Evolutionary conservation across 2,329 filamentous ascomycete genomes (phyloP), one percentile per base, ranked within the genome.

Genomic region (Thermothelomyces thermophilus): DNA sequence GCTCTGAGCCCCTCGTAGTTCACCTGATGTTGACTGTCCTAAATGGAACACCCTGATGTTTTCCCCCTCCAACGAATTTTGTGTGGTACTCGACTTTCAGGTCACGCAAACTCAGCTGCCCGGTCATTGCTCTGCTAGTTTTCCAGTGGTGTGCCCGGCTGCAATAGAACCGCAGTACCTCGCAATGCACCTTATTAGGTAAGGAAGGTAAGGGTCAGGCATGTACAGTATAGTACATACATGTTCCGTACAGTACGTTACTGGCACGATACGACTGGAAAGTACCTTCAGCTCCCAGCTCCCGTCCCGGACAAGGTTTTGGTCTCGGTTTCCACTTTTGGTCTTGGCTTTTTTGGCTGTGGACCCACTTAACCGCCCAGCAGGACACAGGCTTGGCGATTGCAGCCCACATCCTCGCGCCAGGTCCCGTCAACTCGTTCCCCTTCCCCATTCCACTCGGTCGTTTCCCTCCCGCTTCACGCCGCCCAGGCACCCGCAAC

Each of bases 351-450:
- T 35, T n/a, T 43, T 39, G 46, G 33, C 14, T 41, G 17, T 22
- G 41, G 47, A 39, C 47, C 47, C 47, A 50, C 47, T 50, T 48
- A 50, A 50, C 47, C 47, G 47, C 47, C 47, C 47, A 50, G 47
- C 46, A 30, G 20, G 4, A n/a, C 44, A 31, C 28, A 19, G 16
- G 24, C 40, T 40, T 39, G 40, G 34, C 41, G 47, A 39, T 40
- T 44, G 46, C 39, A 37, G 31, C 46, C 46, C 36, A 43, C 39
- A 42, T 49, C 40, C 46, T 43, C 40, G 33, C 33, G 39, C 41
- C 46, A 42, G 37, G 40, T 50, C 47, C 47, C 47, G 39, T 41
- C 33, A 16, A n/a, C n/a, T 46, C 39, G 30, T 22, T 43, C 41
- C 35, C 41, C 17, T 39, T 33, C 47, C 37, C 45, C 35, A 33